Evolutionary conservation across 495 filamentous ascomycete species (phyloP), one percentile per base, ranked within the genome.

Genomic region (Tuber aestivum): DNA sequence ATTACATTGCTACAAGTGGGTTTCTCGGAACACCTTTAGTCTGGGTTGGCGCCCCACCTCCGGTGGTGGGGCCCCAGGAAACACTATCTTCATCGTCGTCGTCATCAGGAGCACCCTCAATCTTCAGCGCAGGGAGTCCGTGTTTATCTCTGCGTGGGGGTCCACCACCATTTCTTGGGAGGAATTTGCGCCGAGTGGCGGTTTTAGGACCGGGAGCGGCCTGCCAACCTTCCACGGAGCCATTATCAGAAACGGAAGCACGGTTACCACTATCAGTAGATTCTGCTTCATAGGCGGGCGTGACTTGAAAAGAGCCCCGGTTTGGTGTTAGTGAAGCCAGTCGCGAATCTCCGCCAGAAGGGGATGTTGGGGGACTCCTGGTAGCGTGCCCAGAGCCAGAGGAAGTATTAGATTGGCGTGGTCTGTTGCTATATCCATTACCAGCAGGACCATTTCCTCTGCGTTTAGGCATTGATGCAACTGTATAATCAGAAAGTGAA

Each of bases 1-100:
- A 76, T 70, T 76, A 82, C 83, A 7, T 75, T 41, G 37, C 75
- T 61, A 42, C 77, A 38, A 69, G 73, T 37, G 44, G 79, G 50
- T 72, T 84, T 35, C 41, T 82, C 7, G 23, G 56, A 27, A 79
- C 70, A 20, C 74, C 65, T 27, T 7, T 65, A 18, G 3, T 18
- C 12, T 35, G 56, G 7, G n/a, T 7, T 32, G 56, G n/a, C 16
- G 27, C 12, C 56, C 56, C 56, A 65, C 56, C 27, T 27, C 56
- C 56, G 35, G 27, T 16, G 27, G 56, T 3, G 2, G 27, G n/a
- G 48, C 35, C 37, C 69, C 35, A 44, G 41, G 16, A 23, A 41
- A 41, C 35, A 7, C 8, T 41, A 42, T 32, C 32, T 65, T 37
- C 14, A 4, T 71, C 71, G 37, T 61, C 71, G 3, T 72, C 74